Conservation (phyloP, 129 eudicot species). For the Scalesia atractyloides region DNA sequence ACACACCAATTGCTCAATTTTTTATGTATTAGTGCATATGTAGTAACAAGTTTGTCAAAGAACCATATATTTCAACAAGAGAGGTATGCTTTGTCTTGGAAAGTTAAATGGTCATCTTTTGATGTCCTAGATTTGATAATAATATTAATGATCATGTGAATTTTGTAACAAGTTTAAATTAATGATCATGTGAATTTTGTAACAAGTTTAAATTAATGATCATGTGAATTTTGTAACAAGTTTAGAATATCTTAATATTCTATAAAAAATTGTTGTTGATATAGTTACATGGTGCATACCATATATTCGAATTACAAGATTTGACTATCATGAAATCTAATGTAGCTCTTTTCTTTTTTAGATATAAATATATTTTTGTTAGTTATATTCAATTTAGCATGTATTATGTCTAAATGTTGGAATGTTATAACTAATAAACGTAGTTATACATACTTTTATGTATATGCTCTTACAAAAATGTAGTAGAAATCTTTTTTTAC, state of each 20-base stretch:
- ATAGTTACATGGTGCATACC: background rate
- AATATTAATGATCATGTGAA: too few relatives aligned
- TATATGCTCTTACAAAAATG: background rate
- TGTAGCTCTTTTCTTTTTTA: slow-evolving; percentile 14
- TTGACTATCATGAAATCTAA: slow-evolving; percentile 15
- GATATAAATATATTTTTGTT: slow-evolving; percentile 15
- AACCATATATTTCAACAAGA: slow-evolving; percentile 8
- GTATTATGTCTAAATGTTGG: background rate
- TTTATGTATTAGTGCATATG: background rate
- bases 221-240: too few relatives aligned
- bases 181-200: background rate
- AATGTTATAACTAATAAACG: background rate
- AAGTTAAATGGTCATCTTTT: slow-evolving; percentile 12
- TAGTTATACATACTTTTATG: background rate
- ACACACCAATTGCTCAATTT: slow-evolving; percentile 10
- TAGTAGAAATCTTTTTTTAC: background rate
- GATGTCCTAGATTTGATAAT: too few relatives aligned
- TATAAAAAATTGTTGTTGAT: background rate
- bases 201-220: background rate
- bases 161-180: background rate
- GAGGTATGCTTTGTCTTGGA: slow-evolving; percentile 12
- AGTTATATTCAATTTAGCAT: slow-evolving; percentile 2
- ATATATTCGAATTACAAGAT: slow-evolving; percentile 1
- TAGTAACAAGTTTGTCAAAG: background rate
- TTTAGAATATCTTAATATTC: slow-evolving; percentile 1